phyloP scores from a whole-genome alignment of 2,329 filamentous ascomycete genomes.

The Colletotrichum sansevieriae region DNA sequence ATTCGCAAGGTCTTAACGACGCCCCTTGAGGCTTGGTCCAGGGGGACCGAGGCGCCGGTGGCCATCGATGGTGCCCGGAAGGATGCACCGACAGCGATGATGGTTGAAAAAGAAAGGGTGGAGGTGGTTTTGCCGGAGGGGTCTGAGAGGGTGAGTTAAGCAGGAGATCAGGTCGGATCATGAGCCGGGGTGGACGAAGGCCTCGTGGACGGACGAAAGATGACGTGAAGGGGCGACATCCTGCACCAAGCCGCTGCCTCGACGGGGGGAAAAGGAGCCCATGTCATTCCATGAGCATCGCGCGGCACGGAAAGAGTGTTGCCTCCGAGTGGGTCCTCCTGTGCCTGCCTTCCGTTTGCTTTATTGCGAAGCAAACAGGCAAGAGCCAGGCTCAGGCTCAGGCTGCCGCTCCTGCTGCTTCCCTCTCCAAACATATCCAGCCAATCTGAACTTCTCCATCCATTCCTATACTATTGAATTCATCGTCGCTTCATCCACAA shows the following conservation, averaged over 20 bases:
- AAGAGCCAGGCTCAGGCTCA: slow-evolving; percentile 12
- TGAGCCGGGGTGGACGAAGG: not conserved
- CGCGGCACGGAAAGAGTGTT: not conserved
- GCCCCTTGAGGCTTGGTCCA: slow-evolving; percentile 27
- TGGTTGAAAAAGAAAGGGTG: slow-evolving; percentile 14
- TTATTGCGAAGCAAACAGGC: slow-evolving; percentile 18
- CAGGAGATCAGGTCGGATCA: not conserved
- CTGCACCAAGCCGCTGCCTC: slow-evolving; percentile 19
- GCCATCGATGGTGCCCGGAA: not conserved
- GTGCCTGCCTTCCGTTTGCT: slow-evolving; percentile 1
- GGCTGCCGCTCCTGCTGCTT: not conserved
- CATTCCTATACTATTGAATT: not conserved
- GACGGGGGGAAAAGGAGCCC: slow-evolving; percentile 12
- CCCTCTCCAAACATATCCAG: not conserved
- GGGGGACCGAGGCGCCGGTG: not conserved
- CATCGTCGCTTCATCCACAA: not conserved
- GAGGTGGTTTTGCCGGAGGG: not conserved
- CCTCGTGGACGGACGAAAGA: not conserved
- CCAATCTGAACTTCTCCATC: not conserved
- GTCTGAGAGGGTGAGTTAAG: not conserved
- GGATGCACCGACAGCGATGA: not conserved
- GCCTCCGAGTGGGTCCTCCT: slow-evolving; percentile 20
- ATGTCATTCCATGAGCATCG: not conserved
- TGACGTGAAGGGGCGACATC: not conserved
- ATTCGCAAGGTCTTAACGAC: slow-evolving; percentile 30